Evolutionary conservation across 352 stramenopile species (phyloP).

Genomic region (Phytophthora citricola): DNA sequence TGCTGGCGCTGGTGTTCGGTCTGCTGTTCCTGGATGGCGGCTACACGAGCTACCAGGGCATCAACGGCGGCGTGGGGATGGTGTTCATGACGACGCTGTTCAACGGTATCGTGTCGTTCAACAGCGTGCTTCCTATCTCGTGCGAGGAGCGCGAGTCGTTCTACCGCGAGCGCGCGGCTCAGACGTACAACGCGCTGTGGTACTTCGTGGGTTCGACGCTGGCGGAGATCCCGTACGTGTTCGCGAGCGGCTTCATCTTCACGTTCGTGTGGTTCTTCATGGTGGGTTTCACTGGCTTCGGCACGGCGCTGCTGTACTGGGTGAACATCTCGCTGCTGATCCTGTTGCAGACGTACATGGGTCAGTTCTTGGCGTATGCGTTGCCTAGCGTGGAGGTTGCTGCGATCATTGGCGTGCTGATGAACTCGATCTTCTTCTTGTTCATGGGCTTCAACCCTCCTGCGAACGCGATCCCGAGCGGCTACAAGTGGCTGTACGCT

Average conservation of each 20-base stretch:
- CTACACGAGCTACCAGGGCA: conserved; percentile 50
- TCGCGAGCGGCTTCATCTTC: conserved; percentile 41
- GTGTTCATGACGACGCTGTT: conserved; percentile 70
- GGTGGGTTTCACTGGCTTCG: conserved; percentile 41
- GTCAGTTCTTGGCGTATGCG: conserved; percentile 36
- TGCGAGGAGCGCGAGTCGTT: conserved; percentile 65
- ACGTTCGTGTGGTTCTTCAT: conserved; percentile 49
- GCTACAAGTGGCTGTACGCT: conserved; percentile 35
- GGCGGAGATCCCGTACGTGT: conserved; percentile 79
- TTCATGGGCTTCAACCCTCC: conserved; percentile 40
- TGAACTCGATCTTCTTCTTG: conserved; percentile 38
- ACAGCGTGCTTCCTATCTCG: conserved; percentile 31
- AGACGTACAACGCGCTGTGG: conserved; percentile 85
- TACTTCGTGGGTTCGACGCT: conserved; percentile 87
- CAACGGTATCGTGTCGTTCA: conserved; percentile 68
- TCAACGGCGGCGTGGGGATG: conserved; percentile 44
- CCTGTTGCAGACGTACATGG: conserved; percentile 48
- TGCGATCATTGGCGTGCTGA: conserved; percentile 32
- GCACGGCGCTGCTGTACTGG: conserved; percentile 39
- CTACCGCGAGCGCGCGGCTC: conserved; percentile 65
- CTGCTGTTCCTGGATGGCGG: conserved; percentile 60
- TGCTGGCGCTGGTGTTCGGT: conserved; percentile 49
- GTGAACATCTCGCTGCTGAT: conserved; percentile 41
- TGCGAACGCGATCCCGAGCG: conserved; percentile 26
- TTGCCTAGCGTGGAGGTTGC: conserved; percentile 31